Evolutionary conservation across 192 early-diverging fungal genomes (phyloP).

Genomic region (Backusella liffmaniae): DNA sequence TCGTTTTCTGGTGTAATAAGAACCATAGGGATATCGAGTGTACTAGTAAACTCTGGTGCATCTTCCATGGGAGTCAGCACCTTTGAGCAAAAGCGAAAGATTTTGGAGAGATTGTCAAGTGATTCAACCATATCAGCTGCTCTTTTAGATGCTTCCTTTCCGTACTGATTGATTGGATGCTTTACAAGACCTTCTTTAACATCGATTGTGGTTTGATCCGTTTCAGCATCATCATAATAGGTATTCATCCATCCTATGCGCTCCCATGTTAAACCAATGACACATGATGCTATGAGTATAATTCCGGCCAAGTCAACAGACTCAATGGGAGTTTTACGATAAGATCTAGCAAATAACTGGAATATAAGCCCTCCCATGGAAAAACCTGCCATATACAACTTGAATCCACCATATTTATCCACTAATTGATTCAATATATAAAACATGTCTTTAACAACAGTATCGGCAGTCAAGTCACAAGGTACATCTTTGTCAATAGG

Average conservation of each 20-base stretch:
- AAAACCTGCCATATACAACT: conserved; percentile 13
- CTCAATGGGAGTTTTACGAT: neutral
- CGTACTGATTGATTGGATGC: neutral
- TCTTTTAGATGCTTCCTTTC: neutral
- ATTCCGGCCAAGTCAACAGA: neutral
- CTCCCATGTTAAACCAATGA: neutral
- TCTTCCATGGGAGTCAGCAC: neutral
- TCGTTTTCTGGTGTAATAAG: neutral
- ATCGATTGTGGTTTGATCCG: neutral
- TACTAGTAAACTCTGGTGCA: neutral
- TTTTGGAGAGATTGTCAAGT: neutral
- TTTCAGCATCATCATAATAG: neutral
- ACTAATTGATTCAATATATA: neutral
- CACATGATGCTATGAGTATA: neutral
- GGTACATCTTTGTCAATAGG: neutral
- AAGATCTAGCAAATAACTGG: neutral
- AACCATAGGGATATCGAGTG: neutral
- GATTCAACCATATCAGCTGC: neutral
- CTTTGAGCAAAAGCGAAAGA: neutral
- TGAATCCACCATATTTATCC: neutral
- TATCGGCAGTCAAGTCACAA: neutral
- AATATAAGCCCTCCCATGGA: conserved; percentile 19
- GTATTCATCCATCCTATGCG: conserved; percentile 11
- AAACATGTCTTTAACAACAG: neutral
- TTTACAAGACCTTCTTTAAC: neutral